Evolutionary conservation across 768 basidiomycete species (phyloP).

Genomic region (Lactifluus subvellereus): DNA sequence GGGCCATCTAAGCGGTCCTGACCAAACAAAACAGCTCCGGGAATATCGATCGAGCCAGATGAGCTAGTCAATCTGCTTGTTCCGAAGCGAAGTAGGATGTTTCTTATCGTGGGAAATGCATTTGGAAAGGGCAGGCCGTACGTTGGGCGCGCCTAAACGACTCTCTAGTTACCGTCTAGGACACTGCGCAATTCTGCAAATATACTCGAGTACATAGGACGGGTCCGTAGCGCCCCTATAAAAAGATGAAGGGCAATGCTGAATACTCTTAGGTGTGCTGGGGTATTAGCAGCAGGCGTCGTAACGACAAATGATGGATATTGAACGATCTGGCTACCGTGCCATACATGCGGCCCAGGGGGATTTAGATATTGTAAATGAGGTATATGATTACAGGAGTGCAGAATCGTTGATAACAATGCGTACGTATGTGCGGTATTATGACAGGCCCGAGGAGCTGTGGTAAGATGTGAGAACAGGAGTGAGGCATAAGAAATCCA

Average conservation of each 20-base stretch:
- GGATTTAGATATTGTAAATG: background rate
- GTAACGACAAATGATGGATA: background rate
- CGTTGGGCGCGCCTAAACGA: no score
- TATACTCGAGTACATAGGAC: no score
- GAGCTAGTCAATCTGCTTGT: slow-evolving; percentile 25
- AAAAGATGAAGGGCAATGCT: background rate
- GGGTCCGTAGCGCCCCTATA: no score
- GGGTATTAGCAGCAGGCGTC: background rate
- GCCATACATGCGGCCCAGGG: background rate
- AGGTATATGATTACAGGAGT: background rate
- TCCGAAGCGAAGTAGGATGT: background rate
- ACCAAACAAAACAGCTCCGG: slow-evolving; percentile 74
- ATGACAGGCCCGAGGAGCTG: background rate
- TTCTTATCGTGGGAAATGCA: background rate
- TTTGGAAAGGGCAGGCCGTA: no score
- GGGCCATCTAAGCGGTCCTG: slow-evolving; percentile 74
- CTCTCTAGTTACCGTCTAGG: no score
- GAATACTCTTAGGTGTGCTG: no score
- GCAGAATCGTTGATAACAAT: background rate
- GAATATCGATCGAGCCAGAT: slow-evolving; percentile 58
- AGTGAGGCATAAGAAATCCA: background rate
- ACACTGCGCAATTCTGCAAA: no score
- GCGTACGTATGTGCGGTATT: background rate
- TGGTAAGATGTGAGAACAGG: background rate
- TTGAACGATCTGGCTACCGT: background rate